Base-by-base conservation (phyloP, 345 rosid species). In the Capsella bursapastoris region DNA sequence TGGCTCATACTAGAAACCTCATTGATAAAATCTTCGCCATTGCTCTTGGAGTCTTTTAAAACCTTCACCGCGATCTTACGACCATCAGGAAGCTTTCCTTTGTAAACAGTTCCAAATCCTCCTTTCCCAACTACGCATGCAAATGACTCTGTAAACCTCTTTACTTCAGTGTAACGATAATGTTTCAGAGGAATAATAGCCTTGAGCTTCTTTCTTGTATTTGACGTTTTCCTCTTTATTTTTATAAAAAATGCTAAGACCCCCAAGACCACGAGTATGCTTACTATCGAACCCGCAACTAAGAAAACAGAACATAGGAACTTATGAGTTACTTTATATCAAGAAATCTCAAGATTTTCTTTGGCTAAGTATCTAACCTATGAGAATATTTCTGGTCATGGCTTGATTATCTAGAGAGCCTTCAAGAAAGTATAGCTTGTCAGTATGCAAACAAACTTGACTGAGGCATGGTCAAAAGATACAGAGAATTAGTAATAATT, bases 1-100 rank as follows among this genome's bases (percentile, higher is more conserved):
- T 59, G 68, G 16, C 81, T 64, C 10, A 85, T 83, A 73, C 81
- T 81, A 0, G 61, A 84, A 8, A 83, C 84, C 78, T 85, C 86
- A 38, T 85, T 82, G 4, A 68, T 79, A 52, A 85, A 83, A 1
- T 77, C 86, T 64, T 83, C 81, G 0, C 83, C 86, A 9, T 81
- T 57, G 12, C 58, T 72, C n/a, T 76, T 68, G 1, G 57, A 60
- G 7, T 47, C 28, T 14, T 75, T 71, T 31, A 75, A 59, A 58
- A 80, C 57, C 64, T 76, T 80, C 41, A 80, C 79, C 0, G 77
- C 79, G 37, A 79, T 77, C 37, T 7, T 2, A 2, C 49, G 27
- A 4, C 50, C 61, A n/a, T 67, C 71, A 14, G 1, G 0, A 8
- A 51, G 71, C 6, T 34, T 67, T 52, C 60, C 60, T 22, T 5